Evolutionary conservation across 495 filamentous ascomycete species (phyloP).

Genomic region (Podospora pseudocomata): DNA sequence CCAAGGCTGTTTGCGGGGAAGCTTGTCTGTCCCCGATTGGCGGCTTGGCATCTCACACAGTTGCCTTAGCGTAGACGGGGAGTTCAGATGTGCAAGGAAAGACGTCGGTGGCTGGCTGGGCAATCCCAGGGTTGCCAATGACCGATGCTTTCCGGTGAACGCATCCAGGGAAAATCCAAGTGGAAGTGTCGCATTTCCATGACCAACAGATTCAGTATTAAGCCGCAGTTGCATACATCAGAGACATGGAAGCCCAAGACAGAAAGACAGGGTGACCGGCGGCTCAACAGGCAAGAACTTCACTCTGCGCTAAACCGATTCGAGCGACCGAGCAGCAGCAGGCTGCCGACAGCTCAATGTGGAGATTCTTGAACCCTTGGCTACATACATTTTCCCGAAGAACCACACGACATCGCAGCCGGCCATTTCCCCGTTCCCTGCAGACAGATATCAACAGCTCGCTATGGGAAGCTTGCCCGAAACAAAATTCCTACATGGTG

Average conservation of each 20-base stretch:
- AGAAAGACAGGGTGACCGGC: background rate
- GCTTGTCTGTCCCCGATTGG: constrained; percentile 1
- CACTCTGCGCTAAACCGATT: background rate
- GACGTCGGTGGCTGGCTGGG: constrained; percentile 5
- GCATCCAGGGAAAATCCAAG: background rate
- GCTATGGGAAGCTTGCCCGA: background rate
- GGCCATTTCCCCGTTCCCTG: background rate
- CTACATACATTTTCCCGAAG: background rate
- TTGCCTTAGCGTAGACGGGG: background rate
- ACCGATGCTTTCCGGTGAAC: background rate
- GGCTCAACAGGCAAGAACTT: background rate
- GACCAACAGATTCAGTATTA: background rate
- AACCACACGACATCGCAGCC: background rate
- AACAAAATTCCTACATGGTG: background rate
- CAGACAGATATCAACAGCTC: background rate
- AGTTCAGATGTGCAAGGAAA: background rate
- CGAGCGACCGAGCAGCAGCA: background rate
- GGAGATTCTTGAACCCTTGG: background rate
- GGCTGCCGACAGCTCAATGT: background rate
- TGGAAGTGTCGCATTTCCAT: background rate
- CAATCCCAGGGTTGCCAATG: background rate
- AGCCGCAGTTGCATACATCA: too few relatives aligned
- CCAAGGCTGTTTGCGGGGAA: constrained; percentile 9
- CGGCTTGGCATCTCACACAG: background rate
- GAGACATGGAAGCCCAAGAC: too few relatives aligned